A percentile compares a stretch with the other conserved stretches of the same genome.
Conservation (phyloP, 2,329 filamentous ascomycete species). For the Nemania diffusa region DNA sequence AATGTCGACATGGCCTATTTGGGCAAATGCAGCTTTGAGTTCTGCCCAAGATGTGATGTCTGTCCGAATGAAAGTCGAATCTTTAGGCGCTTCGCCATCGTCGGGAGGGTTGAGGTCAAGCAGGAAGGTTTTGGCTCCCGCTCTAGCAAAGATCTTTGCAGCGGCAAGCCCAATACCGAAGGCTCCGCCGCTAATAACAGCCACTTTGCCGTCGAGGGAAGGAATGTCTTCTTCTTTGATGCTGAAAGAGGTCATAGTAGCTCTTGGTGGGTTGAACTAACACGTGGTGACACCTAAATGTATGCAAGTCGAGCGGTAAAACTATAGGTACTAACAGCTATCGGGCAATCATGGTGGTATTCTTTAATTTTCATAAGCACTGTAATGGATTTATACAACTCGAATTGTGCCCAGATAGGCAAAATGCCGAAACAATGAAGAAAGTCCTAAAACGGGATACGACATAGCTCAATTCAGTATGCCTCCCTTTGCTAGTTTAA, state of each 20-base stretch:
- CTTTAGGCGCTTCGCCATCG: neutral
- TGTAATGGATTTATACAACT: too few relatives aligned
- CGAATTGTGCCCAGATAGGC: too few relatives aligned
- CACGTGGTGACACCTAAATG: too few relatives aligned
- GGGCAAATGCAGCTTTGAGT: neutral
- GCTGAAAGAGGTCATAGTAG: neutral
- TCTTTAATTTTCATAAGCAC: too few relatives aligned
- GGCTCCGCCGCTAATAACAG: neutral
- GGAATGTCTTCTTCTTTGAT: conserved; percentile 9
- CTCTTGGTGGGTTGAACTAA: too few relatives aligned
- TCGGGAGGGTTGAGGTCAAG: neutral
- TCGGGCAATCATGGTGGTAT: too few relatives aligned
- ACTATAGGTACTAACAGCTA: too few relatives aligned
- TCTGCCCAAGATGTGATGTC: neutral
- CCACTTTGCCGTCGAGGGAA: conserved; percentile 1
- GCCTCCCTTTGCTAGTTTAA: too few relatives aligned
- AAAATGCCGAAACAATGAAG: too few relatives aligned
- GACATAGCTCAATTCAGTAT: too few relatives aligned
- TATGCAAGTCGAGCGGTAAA: too few relatives aligned
- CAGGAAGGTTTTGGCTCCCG: neutral
- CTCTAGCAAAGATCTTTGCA: neutral
- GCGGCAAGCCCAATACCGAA: neutral
- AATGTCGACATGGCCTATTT: conserved; percentile 45
- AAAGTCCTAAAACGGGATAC: too few relatives aligned
- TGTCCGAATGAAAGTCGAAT: neutral